Evolutionary conservation across 805 yeast species (phyloP), one percentile per base, ranked within the genome.

Genomic region (Tetrapisispora namnaoensis): DNA sequence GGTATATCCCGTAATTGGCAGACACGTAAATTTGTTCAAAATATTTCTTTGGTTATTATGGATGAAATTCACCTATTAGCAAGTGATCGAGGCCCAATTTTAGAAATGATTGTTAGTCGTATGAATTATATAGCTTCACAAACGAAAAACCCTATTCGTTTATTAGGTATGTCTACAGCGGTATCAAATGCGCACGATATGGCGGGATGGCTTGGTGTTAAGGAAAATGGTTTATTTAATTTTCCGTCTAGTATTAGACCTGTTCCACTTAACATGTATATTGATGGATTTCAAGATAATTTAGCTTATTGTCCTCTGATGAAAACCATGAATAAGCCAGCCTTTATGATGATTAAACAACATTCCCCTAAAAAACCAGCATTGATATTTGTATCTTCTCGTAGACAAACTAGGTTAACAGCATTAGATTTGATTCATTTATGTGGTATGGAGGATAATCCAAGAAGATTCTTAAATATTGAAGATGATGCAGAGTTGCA

Each of bases 51-150:
- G 16, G 73, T 93, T 53, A 87, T 93, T 49, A 91, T 93, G 63
- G 99, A 93, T 72, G 99, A 93, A 70, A 96, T 93, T 1, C 99
- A 93, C 73, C 71, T 93, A 60, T 74, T 93, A 49, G 98, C 95
- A 53, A 98, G 95, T 75, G 99, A 93, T 50, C 81, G 99, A 71
- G 99, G 99, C 57, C 89, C 97, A 3, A 98, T 93, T 22, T 82
- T 93, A 53, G 99, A 93, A 65, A 89, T 96, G 21, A 75, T 90
- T 54, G 97, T 90, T 2, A 95, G 96, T 6, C 80, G 98, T 70
- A 83, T 89, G 91, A 66, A 66, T 44, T 63, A 65, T 45, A 63
- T 66, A 47, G 58, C 69, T 2, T 57, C 67, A 3, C 96, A 86
- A 80, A 70, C 85, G 80, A 21, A 86, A 79, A 93, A 88, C 82